Evolutionary conservation across 73 alveolate genomes (phyloP).

Genomic region (Paramecium biaurelia): DNA sequence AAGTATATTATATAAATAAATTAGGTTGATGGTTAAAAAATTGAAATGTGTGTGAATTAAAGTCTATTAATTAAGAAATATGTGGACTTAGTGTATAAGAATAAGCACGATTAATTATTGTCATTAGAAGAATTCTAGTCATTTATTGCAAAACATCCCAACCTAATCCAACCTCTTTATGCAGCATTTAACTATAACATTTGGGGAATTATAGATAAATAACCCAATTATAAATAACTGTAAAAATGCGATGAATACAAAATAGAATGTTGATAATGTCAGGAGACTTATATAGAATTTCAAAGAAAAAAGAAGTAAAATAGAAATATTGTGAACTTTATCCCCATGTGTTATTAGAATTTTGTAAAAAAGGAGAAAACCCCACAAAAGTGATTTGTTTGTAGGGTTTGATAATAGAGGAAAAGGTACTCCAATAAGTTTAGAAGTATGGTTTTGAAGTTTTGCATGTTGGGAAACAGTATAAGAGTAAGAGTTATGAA

Average conservation of each 20-base stretch:
- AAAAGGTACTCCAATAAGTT: not conserved
- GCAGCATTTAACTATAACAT: constrained; percentile 17
- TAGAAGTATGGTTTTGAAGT: constrained; percentile 25
- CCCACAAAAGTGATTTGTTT: not conserved
- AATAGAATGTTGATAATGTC: not conserved
- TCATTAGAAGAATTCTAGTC: not conserved
- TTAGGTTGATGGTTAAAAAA: constrained; percentile 29
- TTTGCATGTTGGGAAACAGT: not conserved
- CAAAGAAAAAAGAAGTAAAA: not conserved
- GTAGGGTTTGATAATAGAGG: not conserved
- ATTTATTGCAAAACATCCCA: constrained; percentile 25
- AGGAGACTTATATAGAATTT: not conserved
- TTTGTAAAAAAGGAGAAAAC: not conserved
- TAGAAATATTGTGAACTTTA: constrained; percentile 16
- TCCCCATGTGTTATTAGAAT: not conserved
- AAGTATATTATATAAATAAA: not conserved
- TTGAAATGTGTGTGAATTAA: not conserved
- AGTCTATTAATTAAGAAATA: not conserved
- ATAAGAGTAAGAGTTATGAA: not conserved
- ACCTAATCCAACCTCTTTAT: not conserved
- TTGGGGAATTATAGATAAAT: not conserved
- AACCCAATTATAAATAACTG: not conserved
- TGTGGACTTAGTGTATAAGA: constrained; percentile 10
- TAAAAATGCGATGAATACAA: not conserved
- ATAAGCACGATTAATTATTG: not conserved